phyloP scores from a whole-genome alignment of 176 grass and related monocot species.

The Urochloa ruziziensis region DNA sequence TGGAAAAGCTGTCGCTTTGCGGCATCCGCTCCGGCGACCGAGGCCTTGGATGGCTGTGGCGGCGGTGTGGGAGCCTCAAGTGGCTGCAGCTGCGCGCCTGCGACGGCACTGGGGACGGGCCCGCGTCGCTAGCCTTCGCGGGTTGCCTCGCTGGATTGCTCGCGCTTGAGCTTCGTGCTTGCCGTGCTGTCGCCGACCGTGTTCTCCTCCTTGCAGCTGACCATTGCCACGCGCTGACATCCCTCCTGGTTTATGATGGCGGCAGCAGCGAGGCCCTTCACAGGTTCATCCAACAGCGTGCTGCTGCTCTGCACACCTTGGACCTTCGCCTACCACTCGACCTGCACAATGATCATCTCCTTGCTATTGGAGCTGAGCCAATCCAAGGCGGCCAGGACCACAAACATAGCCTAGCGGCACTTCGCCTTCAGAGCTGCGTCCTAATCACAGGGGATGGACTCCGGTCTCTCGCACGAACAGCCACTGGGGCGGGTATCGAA shows the following conservation, averaged over 20 bases:
- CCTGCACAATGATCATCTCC: slow-evolving; percentile 88
- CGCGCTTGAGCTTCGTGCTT: slow-evolving; percentile 80
- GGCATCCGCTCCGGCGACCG: slow-evolving; percentile 62
- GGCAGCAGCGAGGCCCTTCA: slow-evolving; percentile 74
- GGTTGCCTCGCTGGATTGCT: slow-evolving; percentile 52
- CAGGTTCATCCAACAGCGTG: slow-evolving; percentile 76
- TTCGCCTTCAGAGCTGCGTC: slow-evolving; percentile 89
- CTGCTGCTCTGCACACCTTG: slow-evolving; percentile 54
- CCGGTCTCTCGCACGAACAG: slow-evolving; percentile 67
- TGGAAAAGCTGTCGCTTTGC: slow-evolving; percentile 71
- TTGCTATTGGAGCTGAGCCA: slow-evolving; percentile 49
- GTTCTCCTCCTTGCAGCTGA: slow-evolving; percentile 80
- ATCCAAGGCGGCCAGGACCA: not conserved
- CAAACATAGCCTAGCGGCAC: slow-evolving; percentile 27
- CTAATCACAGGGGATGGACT: slow-evolving; percentile 87
- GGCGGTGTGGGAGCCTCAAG: slow-evolving; percentile 46
- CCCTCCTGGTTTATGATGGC: slow-evolving; percentile 83
- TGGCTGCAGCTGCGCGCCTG: slow-evolving; percentile 87
- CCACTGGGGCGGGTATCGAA: slow-evolving; percentile 58
- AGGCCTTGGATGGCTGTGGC: slow-evolving; percentile 79
- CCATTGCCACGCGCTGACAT: slow-evolving; percentile 50
- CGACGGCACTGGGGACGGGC: slow-evolving; percentile 69
- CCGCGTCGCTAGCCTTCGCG: slow-evolving; percentile 40
- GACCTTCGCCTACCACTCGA: slow-evolving; percentile 92
- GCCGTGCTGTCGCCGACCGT: slow-evolving; percentile 73